phyloP scores from a whole-genome alignment of 371 early-diverging fungal species.

The Syncephalastrum racemosum region DNA sequence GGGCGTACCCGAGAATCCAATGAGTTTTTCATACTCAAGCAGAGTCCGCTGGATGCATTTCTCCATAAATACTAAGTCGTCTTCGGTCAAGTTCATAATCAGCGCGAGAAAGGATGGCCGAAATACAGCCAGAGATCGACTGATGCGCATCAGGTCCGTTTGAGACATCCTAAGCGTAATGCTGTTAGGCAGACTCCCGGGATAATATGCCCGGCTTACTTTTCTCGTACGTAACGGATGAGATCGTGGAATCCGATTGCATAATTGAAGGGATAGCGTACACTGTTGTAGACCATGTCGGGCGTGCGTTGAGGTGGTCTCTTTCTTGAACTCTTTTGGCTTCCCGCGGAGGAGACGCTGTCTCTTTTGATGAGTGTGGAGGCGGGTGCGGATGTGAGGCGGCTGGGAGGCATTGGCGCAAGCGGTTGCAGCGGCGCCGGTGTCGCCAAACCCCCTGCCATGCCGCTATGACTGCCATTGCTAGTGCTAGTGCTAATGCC shows the following conservation, averaged over 20 bases:
- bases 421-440: conserved; percentile 5
- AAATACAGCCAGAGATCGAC: conserved; percentile 82
- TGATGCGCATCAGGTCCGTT: conserved; percentile 84
- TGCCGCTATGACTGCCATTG: not conserved
- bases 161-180: conserved; percentile 69
- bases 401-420: conserved; percentile 2
- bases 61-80: conserved; percentile 92
- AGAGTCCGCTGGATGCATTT: conserved; percentile 89
- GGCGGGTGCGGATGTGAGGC: conserved; percentile 5
- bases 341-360: conserved; percentile 13
- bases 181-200: not conserved
- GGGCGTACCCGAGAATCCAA: conserved; percentile 90
- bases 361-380: conserved; percentile 1
- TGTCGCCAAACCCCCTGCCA: conserved; percentile 4
- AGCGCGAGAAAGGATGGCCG: conserved; percentile 91
- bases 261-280: conserved; percentile 73
- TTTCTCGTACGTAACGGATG: conserved; percentile 72
- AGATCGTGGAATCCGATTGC: conserved; percentile 89
- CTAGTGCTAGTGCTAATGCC: not conserved
- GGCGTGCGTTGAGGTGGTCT: conserved; percentile 10
- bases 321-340: not conserved
- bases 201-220: conserved; percentile 35
- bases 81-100: conserved; percentile 88
- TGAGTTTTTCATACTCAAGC: conserved; percentile 58
- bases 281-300: conserved; percentile 18